Conservation (phyloP, 192 early-diverging fungal genomes). For the Coemansia javaensis region DNA sequence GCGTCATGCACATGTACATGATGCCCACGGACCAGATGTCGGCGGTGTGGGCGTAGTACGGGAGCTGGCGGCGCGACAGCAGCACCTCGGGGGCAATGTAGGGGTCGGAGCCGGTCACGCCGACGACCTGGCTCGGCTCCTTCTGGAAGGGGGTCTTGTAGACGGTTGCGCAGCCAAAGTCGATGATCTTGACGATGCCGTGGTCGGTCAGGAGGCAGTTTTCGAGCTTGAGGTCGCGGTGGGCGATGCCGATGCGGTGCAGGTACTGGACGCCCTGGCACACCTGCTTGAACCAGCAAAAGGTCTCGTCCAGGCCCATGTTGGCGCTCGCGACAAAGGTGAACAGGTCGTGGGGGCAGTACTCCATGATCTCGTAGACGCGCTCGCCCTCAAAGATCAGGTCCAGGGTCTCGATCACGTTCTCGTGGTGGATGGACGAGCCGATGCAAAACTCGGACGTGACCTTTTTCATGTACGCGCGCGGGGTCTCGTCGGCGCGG, state of each 20-base stretch:
- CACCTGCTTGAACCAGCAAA: slow-evolving; percentile 85
- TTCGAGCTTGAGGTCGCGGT: slow-evolving; percentile 88
- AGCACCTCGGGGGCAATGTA: slow-evolving; percentile 93
- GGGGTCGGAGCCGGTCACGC: slow-evolving; percentile 85
- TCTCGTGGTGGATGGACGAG: slow-evolving; percentile 68
- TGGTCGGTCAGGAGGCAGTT: slow-evolving; percentile 75
- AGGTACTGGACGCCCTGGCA: slow-evolving; percentile 78
- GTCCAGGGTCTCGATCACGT: slow-evolving; percentile 74
- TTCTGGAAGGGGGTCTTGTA: slow-evolving; percentile 79
- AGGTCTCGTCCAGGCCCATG: slow-evolving; percentile 73
- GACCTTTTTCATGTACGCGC: slow-evolving; percentile 76
- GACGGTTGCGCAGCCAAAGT: slow-evolving; percentile 90
- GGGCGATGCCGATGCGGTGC: slow-evolving; percentile 87
- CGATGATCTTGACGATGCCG: slow-evolving; percentile 87
- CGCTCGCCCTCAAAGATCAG: slow-evolving; percentile 63
- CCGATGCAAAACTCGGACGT: slow-evolving; percentile 81
- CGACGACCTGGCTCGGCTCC: slow-evolving; percentile 58
- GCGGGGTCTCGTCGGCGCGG: slow-evolving; percentile 60
- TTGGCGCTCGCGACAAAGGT: slow-evolving; percentile 67
- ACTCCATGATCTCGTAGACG: slow-evolving; percentile 85
- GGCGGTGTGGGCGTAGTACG: slow-evolving; percentile 74
- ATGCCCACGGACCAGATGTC: slow-evolving; percentile 92
- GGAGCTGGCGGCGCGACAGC: slow-evolving; percentile 50
- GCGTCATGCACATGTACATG: slow-evolving; percentile 73
- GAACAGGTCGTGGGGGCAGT: slow-evolving; percentile 86